These are phyloP conservation scores for Pestalotiopsis sp. DNA, from an alignment of 2,329 filamentous ascomycete species.

Conservation along the genomic window DNA sequence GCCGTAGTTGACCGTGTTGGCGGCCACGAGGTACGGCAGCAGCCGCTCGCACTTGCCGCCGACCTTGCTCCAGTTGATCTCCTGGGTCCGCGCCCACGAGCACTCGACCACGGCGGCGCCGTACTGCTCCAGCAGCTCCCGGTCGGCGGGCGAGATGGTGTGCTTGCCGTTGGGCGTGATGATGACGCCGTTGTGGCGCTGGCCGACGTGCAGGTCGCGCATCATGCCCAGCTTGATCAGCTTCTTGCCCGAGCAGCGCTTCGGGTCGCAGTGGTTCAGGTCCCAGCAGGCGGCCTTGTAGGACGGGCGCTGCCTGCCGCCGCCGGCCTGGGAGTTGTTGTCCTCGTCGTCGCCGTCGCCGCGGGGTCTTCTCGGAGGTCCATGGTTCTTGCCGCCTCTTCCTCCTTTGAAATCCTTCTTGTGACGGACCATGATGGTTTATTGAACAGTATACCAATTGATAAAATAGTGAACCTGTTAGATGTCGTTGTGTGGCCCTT, in stretches of 20 bases:
- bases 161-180: constrained; percentile 93
- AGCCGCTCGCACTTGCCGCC: constrained; percentile 91
- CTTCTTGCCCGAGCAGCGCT: constrained; percentile 92
- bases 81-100: constrained; percentile 89
- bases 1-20: constrained; percentile 96
- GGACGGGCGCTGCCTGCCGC: constrained; percentile 39
- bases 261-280: constrained; percentile 94
- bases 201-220: constrained; percentile 87
- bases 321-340: constrained; percentile 29
- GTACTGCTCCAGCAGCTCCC: constrained; percentile 77
- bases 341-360: constrained; percentile 39
- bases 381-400: constrained; percentile 71
- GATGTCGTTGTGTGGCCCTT: background rate
- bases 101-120: constrained; percentile 97
- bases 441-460: background rate
- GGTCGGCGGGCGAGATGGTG: constrained; percentile 80
- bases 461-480: background rate
- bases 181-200: constrained; percentile 88
- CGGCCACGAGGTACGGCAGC: constrained; percentile 91
- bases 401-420: constrained; percentile 79
- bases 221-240: constrained; percentile 91
- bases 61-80: constrained; percentile 88
- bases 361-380: constrained; percentile 56
- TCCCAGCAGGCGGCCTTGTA: constrained; percentile 99
- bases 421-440: constrained; percentile 80